Evolutionary conservation across 2,329 filamentous ascomycete genomes (phyloP), one percentile per base, ranked within the genome.

Genomic region (Chalaropsis ovoidea): DNA sequence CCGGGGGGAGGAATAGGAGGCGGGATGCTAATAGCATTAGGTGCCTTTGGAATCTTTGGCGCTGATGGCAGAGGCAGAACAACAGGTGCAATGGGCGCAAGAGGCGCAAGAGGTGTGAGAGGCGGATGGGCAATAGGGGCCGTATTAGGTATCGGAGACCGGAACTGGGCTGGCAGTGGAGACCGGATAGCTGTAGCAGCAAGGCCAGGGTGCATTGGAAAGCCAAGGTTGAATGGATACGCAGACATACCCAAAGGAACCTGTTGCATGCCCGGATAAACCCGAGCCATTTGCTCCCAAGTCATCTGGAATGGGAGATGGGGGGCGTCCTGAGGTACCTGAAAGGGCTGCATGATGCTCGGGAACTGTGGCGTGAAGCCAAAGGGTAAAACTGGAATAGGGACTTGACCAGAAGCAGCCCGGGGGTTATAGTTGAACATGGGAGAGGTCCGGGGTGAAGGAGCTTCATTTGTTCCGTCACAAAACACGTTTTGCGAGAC

Each of bases 1-100:
- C 66, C 66, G 3, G 66, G 66, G 7, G 62, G 62, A 56, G 65
- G 65, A 39, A 67, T 54, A 41, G 56, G 66, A 56, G 66, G 66
- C 39, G 62, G 54, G 27, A 24, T 27, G 31, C 13, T 6, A 35
- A 58, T 11, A 39, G 54, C 5, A 58, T 39, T 58, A 35, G 27
- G 7, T 19, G 27, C 54, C 54, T 58, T 31, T 31, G 54, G 6
- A 58, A 39, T 39, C 54, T 58, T 58, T 58, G 54, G 17, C 3
- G 27, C 27, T 8, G 54, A n/a, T 35, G 54, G 17, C 15, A 22
- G 17, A 58, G 54, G 27, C n/a, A 39, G 27, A 39, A 22, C 27
- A 35, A 58, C 31, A 58, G 54, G 31, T 58, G 54, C n/a, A 54
- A 56, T 42, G 11, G 63, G 56, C n/a, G 63, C n/a, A 61, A 58